Base-by-base conservation (phyloP, 2,329 filamentous ascomycete genomes). In the Paracorniculantispora psalliotae region DNA sequence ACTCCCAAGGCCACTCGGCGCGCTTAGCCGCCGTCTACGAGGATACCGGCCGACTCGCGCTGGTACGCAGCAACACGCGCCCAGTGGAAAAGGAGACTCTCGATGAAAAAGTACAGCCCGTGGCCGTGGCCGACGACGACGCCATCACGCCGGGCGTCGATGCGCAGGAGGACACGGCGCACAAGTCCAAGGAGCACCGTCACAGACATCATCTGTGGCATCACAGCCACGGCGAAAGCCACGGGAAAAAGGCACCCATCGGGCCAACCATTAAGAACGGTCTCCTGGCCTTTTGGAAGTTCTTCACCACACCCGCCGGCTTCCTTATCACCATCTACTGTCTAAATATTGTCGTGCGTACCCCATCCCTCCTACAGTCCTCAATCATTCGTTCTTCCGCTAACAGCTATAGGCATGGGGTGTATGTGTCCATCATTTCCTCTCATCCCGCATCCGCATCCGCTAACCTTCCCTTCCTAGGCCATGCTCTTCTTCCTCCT, bases 311-410 rank as follows among this genome's bases (percentile, higher is more conserved):
- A 0, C 64, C 64, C 1, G 63, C 66, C 1, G 67, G 68, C 1
- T 68, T 69, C 43, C 47, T 68, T 55, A 70, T 70, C 28, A 69
- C 65, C 13, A 65, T 70, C 4, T 70, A 69, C 57, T 63, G 63
- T 39, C 53, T 70, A 0, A 70, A 70, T 59, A 67, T 69, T 58
- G 68, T 70, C 19, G 68, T 69, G 60, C 12, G 66, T 63, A 35
- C 7, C 17, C 25, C 21, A 15, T 23, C n/a, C n/a, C n/a, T n/a
- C n/a, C n/a, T n/a, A n/a, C n/a, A n/a, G 10, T 17, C 9, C 19
- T 12, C 26, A 30, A 12, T n/a, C 6, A 1, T 4, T 5, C 1
- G 2, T 19, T 25, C 26, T 10, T 12, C 13, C 33, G 4, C 47
- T 56, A 51, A 52, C 25, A 66, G 62, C 12, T 30, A 12, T n/a